Conservation (phyloP, 2,329 filamentous ascomycete species). For the Cercospora sojina region DNA sequence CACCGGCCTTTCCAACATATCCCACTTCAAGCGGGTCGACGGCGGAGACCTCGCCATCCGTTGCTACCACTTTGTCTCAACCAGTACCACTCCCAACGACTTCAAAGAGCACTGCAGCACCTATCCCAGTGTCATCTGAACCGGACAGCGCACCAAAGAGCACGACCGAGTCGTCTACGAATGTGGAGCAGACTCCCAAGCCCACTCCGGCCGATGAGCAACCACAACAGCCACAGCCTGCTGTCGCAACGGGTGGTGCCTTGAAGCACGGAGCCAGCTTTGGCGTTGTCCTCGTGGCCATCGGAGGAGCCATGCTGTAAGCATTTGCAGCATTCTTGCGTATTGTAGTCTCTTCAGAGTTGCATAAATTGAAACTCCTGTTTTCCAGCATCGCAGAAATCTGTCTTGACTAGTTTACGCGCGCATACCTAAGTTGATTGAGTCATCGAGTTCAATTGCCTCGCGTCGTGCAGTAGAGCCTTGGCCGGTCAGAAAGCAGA, state of each 20-base stretch:
- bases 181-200: background rate
- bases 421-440: background rate
- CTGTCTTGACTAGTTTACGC: background rate
- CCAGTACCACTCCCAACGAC: background rate
- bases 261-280: background rate
- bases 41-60: background rate
- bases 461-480: background rate
- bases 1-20: background rate
- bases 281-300: conserved; percentile 1
- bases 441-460: background rate
- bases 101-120: background rate
- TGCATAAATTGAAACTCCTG: background rate
- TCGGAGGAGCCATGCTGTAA: conserved; percentile 6
- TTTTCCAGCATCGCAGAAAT: background rate
- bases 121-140: background rate
- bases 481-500: too few relatives aligned
- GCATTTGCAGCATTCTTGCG: background rate
- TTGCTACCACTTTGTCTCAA: background rate
- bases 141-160: background rate
- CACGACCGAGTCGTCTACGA: background rate
- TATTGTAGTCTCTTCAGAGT: background rate
- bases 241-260: background rate
- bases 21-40: background rate
- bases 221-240: background rate
- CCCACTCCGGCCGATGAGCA: background rate